A percentile compares a stretch with the other conserved stretches of the same genome.
phyloP scores from a whole-genome alignment of 2,329 filamentous ascomycete species.

The Fusarium verrucosum region DNA sequence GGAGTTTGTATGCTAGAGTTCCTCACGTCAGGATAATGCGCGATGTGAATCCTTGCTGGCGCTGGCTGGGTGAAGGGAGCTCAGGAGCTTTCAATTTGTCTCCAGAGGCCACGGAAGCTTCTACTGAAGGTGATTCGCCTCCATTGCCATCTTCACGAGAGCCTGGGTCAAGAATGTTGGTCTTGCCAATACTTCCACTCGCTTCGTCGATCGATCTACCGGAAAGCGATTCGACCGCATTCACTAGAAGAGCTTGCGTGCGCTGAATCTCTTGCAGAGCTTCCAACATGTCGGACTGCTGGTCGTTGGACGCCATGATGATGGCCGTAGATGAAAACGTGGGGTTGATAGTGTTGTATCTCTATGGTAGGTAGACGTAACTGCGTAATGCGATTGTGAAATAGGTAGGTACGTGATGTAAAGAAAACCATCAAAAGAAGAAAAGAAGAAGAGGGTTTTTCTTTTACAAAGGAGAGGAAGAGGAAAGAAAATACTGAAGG shows the following conservation, averaged over 20 bases:
- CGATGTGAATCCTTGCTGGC: constrained; percentile 60
- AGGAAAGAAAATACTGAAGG: constrained; percentile 9
- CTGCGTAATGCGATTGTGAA: neutral
- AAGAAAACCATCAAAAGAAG: neutral
- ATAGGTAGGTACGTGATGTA: neutral
- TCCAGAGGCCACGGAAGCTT: constrained; percentile 16
- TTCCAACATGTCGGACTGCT: constrained; percentile 41
- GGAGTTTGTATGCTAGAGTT: constrained; percentile 15
- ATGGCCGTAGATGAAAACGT: neutral
- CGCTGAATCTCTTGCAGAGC: constrained; percentile 54
- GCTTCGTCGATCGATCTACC: constrained; percentile 41
- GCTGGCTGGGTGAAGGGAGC: constrained; percentile 47
- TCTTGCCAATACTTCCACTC: constrained; percentile 10
- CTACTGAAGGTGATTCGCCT: constrained; percentile 17
- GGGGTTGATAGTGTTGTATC: neutral
- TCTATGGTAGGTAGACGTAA: constrained; percentile 29
- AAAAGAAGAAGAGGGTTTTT: constrained; percentile 1
- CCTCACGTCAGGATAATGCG: constrained; percentile 65
- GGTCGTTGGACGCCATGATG: constrained; percentile 40
- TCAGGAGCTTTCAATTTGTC: constrained; percentile 40
- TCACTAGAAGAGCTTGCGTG: constrained; percentile 53
- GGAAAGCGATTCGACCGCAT: constrained; percentile 53
- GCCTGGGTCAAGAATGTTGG: constrained; percentile 15
- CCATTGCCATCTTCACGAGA: constrained; percentile 17
- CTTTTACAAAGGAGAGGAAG: constrained; percentile 1